These are phyloP conservation scores for Eucalyptus decipiens DNA, from an alignment of 345 rosid species.

Conservation along the genomic window DNA sequence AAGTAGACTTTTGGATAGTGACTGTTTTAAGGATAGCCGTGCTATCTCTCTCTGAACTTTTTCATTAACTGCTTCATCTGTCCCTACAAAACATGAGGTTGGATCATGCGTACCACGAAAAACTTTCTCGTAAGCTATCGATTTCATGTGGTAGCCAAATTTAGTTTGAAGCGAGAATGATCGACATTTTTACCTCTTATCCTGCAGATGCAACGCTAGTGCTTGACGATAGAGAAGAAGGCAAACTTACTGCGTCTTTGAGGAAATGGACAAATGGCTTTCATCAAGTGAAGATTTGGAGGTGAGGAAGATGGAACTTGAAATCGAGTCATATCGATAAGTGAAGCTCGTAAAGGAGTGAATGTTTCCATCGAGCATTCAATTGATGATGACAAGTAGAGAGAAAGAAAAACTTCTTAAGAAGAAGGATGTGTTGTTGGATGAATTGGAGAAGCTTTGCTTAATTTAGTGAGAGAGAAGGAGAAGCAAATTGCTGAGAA, in stretches of 20 bases:
- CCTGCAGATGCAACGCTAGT: constrained; percentile 37
- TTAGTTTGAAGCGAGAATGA: background rate
- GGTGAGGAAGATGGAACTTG: constrained; percentile 49
- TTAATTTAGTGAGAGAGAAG: constrained; percentile 58
- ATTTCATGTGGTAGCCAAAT: background rate
- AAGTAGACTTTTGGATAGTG: background rate
- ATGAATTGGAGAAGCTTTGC: constrained; percentile 52
- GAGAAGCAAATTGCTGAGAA: constrained; percentile 61
- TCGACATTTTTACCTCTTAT: background rate
- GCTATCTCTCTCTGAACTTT: background rate
- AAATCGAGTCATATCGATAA: constrained; percentile 44
- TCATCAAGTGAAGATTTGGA: constrained; percentile 54
- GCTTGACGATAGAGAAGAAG: constrained; percentile 39
- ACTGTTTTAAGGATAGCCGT: background rate
- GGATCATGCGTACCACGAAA: background rate
- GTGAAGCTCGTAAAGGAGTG: constrained; percentile 33
- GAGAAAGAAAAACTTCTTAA: constrained; percentile 38
- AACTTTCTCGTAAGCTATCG: background rate
- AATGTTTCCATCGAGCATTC: constrained; percentile 36
- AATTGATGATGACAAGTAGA: constrained; percentile 36
- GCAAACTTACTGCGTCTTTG: constrained; percentile 25
- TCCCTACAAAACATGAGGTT: background rate
- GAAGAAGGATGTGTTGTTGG: constrained; percentile 32
- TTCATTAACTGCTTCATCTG: background rate
- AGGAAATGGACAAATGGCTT: constrained; percentile 50